phyloP scores from a whole-genome alignment of 1,284 basidiomycete genomes.

The Caloboletus firmus region DNA sequence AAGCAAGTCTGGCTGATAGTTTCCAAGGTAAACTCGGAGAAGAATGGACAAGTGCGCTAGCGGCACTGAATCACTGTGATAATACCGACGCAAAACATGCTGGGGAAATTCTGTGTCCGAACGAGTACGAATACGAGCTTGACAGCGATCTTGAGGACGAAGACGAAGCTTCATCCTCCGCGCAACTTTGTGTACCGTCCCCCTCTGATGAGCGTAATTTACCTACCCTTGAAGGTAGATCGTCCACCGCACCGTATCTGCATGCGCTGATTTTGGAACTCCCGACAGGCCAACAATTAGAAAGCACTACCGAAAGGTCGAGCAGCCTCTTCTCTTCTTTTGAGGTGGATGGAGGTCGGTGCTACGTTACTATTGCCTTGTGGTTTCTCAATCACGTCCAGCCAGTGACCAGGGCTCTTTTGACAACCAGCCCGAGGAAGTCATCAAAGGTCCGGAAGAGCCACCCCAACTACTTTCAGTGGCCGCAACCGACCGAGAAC shows the following conservation, averaged over 20 bases:
- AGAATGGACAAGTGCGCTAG: constrained; percentile 9
- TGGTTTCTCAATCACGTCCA: constrained; percentile 13
- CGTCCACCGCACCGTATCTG: neutral
- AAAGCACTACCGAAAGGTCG: neutral
- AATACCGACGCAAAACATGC: neutral
- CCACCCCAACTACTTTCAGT: neutral
- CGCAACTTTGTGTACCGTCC: neutral
- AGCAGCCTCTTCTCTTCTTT: constrained; percentile 9
- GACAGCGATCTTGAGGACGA: constrained; percentile 32
- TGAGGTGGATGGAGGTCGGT: constrained; percentile 12
- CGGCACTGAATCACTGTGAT: neutral
- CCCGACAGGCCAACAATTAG: constrained; percentile 5
- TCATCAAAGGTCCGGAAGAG: neutral
- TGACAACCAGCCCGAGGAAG: constrained; percentile 5
- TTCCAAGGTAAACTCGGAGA: constrained; percentile 10
- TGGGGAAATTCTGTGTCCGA: constrained; percentile 15
- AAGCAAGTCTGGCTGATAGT: constrained; percentile 2
- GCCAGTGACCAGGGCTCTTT: constrained; percentile 3
- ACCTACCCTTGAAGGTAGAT: constrained; percentile 6
- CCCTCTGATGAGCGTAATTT: neutral
- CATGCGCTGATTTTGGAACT: neutral
- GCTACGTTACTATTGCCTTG: neutral
- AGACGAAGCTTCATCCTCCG: neutral
- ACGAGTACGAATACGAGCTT: constrained; percentile 23
- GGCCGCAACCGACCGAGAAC: constrained; percentile 1